These are phyloP conservation scores for Solioccasus polychromus DNA, from an alignment of 768 basidiomycete genomes.

Conservation along the genomic window DNA sequence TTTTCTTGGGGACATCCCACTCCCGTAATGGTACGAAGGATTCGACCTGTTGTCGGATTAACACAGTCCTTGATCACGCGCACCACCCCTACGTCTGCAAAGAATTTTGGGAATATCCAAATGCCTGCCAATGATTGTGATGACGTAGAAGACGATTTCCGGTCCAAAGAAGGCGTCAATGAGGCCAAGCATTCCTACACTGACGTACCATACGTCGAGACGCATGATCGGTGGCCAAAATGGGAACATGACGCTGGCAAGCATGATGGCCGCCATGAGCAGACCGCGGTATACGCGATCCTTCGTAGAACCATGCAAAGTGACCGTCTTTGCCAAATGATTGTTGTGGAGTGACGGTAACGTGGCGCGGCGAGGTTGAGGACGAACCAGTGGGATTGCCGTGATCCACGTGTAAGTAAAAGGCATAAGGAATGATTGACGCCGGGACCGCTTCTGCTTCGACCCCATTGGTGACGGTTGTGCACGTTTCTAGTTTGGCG, in stretches of 20 bases:
- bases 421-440: slow-evolving; percentile 76
- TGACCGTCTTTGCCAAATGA: slow-evolving; percentile 76
- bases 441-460: slow-evolving; percentile 70
- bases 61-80: slow-evolving; percentile 31
- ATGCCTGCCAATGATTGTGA: slow-evolving; percentile 90
- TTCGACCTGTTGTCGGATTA: slow-evolving; percentile 73
- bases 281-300: slow-evolving; percentile 89
- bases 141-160: slow-evolving; percentile 89
- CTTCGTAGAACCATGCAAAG: slow-evolving; percentile 97
- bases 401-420: slow-evolving; percentile 90
- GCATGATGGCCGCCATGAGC: slow-evolving; percentile 89
- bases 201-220: slow-evolving; percentile 93
- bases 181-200: slow-evolving; percentile 81
- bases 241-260: slow-evolving; percentile 98
- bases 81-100: slow-evolving; percentile 98
- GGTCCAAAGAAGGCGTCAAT: slow-evolving; percentile 89
- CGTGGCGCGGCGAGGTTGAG: slow-evolving; percentile 72
- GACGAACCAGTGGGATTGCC: slow-evolving; percentile 51
- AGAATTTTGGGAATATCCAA: slow-evolving; percentile 98
- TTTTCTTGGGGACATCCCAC: slow-evolving; percentile 84
- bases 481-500: slow-evolving; percentile 80
- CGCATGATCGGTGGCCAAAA: slow-evolving; percentile 94
- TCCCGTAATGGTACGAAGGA: slow-evolving; percentile 97
- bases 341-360: slow-evolving; percentile 71
- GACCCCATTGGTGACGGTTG: slow-evolving; percentile 66